Conservation (phyloP, 1,139 yeast species). For the Hyphopichia pseudoburtonii region DNA sequence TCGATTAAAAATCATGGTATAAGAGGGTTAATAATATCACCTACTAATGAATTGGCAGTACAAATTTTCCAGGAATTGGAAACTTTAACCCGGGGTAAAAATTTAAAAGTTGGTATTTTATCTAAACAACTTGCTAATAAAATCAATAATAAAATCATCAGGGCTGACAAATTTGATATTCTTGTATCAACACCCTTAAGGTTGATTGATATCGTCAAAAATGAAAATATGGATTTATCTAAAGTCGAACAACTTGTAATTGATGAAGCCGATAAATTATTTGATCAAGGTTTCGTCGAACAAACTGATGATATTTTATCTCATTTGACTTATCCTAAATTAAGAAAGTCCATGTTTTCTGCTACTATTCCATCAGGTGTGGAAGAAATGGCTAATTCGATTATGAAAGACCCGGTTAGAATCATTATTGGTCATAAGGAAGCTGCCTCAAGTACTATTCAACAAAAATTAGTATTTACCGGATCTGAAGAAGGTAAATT, state of each 20-base stretch:
- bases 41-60: conserved; percentile 62
- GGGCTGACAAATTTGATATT: conserved; percentile 70
- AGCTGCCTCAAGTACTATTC: conserved; percentile 83
- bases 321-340: conserved; percentile 54
- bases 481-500: conserved; percentile 96
- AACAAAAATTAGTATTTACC: conserved; percentile 80
- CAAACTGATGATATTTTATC: conserved; percentile 87
- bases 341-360: conserved; percentile 79
- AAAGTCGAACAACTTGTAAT: conserved; percentile 72
- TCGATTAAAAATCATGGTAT: conserved; percentile 45
- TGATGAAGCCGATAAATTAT: conserved; percentile 95
- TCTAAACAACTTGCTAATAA: conserved; percentile 77
- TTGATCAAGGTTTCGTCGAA: conserved; percentile 86
- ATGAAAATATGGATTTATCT: conserved; percentile 56
- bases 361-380: conserved; percentile 96
- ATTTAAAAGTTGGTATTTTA: conserved; percentile 64
- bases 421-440: conserved; percentile 92
- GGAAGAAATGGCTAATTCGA: conserved; percentile 81
- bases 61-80: conserved; percentile 78
- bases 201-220: conserved; percentile 73
- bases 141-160: conserved; percentile 57
- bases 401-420: conserved; percentile 84
- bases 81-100: conserved; percentile 53
- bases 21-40: conserved; percentile 42
- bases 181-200: conserved; percentile 87